phyloP scores from a whole-genome alignment of 768 basidiomycete species.

The Tulasnella sp. region DNA sequence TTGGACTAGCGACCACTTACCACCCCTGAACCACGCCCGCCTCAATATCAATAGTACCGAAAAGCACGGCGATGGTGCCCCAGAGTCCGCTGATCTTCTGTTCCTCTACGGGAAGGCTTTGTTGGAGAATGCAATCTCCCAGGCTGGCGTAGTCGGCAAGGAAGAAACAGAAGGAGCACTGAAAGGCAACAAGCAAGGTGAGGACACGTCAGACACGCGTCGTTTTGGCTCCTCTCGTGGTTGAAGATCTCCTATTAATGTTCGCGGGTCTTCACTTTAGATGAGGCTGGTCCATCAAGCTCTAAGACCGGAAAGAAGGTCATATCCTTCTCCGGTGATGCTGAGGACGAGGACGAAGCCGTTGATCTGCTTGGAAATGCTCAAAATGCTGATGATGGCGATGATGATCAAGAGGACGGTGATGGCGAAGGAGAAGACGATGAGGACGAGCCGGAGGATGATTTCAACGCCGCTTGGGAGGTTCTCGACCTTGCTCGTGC shows the following conservation, averaged over 20 bases:
- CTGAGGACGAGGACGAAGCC: slow-evolving; percentile 53
- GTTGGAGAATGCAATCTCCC: slow-evolving; percentile 84
- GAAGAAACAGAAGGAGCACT: slow-evolving; percentile 61
- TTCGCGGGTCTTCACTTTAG: not conserved
- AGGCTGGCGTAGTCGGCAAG: slow-evolving; percentile 84
- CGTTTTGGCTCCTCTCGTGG: not conserved
- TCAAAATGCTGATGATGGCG: slow-evolving; percentile 41
- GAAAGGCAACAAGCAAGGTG: slow-evolving; percentile 38
- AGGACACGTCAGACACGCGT: slow-evolving; percentile 17
- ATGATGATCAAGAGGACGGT: slow-evolving; percentile 46
- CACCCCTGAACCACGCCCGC: not conserved
- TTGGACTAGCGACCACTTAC: not conserved
- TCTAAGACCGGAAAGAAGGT: slow-evolving; percentile 27
- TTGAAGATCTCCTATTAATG: slow-evolving; percentile 26
- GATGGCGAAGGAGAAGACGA: slow-evolving; percentile 60
- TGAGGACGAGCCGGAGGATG: slow-evolving; percentile 85
- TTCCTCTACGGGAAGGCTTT: slow-evolving; percentile 90
- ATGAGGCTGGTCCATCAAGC: slow-evolving; percentile 20
- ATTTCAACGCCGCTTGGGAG: slow-evolving; percentile 98
- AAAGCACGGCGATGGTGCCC: slow-evolving; percentile 72
- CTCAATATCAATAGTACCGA: slow-evolving; percentile 52
- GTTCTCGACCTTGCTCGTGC: slow-evolving; percentile 90
- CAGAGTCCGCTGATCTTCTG: slow-evolving; percentile 82
- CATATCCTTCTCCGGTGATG: slow-evolving; percentile 69
- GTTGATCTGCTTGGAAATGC: slow-evolving; percentile 63